Conservation (phyloP, 805 yeast species). For the Candida jianshihensis region DNA sequence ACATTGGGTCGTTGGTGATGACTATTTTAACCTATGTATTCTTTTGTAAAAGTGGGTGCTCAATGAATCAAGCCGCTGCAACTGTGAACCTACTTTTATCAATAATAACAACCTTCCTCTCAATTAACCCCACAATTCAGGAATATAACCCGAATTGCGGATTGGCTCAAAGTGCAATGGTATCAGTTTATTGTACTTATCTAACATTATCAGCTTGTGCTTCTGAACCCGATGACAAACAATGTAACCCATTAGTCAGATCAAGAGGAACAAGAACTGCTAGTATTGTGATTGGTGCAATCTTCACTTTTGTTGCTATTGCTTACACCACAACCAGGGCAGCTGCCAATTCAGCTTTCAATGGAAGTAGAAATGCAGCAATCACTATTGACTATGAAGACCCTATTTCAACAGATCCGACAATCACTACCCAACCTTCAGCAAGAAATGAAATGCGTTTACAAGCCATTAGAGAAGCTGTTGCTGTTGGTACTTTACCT, state of each 20-base stretch:
- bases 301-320: conserved; percentile 89
- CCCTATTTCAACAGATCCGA: conserved; percentile 15
- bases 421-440: conserved; percentile 43
- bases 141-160: conserved; percentile 95
- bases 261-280: conserved; percentile 86
- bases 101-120: conserved; percentile 56
- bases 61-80: conserved; percentile 85
- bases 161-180: conserved; percentile 94
- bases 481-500: conserved; percentile 92
- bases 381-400: conserved; percentile 26
- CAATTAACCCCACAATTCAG: conserved; percentile 79
- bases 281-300: conserved; percentile 81
- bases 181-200: conserved; percentile 87
- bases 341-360: conserved; percentile 71
- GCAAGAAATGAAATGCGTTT: conserved; percentile 66
- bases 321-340: conserved; percentile 98
- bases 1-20: conserved; percentile 62
- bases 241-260: conserved; percentile 87
- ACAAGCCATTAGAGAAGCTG: conserved; percentile 88
- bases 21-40: conserved; percentile 74
- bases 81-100: conserved; percentile 66
- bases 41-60: conserved; percentile 77
- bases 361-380: conserved; percentile 33
- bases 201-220: conserved; percentile 88
- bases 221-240: conserved; percentile 90